A percentile compares a stretch with the other conserved stretches of the same genome.
Evolutionary conservation across 1,284 basidiomycete species (phyloP).

Genomic region (Calocybe gambosa): DNA sequence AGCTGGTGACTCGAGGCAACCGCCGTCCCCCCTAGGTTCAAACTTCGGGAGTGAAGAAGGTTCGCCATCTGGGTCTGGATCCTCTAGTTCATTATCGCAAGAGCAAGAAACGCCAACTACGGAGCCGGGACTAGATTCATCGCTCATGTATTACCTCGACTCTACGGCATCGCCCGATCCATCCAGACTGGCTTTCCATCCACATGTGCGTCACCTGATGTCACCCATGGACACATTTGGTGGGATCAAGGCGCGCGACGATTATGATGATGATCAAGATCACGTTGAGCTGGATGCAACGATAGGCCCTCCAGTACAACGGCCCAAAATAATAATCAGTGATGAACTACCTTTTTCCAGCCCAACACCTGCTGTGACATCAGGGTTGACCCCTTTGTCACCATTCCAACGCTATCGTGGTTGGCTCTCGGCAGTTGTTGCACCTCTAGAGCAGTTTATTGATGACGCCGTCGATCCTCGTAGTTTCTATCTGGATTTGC

Average conservation of each 20-base stretch:
- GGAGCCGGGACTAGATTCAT: constrained; percentile 26
- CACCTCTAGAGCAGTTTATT: constrained; percentile 58
- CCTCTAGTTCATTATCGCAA: constrained; percentile 30
- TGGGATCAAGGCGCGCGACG: constrained; percentile 20
- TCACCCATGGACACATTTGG: constrained; percentile 36
- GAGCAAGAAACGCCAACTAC: constrained; percentile 34
- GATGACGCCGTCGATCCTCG: constrained; percentile 54
- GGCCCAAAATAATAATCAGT: constrained; percentile 30
- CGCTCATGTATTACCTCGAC: constrained; percentile 28
- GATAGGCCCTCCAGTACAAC: constrained; percentile 15
- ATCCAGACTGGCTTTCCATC: constrained; percentile 16
- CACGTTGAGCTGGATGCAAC: constrained; percentile 21
- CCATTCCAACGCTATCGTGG: constrained; percentile 41
- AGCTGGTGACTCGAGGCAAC: constrained; percentile 17
- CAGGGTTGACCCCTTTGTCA: constrained; percentile 30
- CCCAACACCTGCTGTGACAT: constrained; percentile 11
- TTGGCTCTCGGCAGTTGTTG: constrained; percentile 53
- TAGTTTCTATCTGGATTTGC: constrained; percentile 54
- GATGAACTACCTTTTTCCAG: constrained; percentile 5
- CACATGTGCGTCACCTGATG: constrained; percentile 21
- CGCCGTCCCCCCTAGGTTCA: constrained; percentile 37
- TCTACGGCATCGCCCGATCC: constrained; percentile 21
- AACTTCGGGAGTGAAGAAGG: constrained; percentile 37
- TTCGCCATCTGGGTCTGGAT: constrained; percentile 28
- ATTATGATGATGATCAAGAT: constrained; percentile 8